phyloP scores from a whole-genome alignment of 2,329 filamentous ascomycete species.

The Dactylellina haptotyla region DNA sequence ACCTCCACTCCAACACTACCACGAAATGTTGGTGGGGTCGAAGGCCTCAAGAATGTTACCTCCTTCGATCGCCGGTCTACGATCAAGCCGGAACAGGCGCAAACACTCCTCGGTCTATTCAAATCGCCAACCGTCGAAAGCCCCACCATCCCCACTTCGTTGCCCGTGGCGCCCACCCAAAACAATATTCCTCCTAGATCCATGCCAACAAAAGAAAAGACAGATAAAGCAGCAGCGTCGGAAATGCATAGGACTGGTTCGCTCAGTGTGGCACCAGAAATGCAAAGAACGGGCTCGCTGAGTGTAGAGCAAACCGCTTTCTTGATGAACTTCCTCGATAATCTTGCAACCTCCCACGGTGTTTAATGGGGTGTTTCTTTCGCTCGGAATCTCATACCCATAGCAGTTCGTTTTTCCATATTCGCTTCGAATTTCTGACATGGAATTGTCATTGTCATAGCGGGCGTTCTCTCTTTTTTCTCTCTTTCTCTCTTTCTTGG shows the following conservation, averaged over 20 bases:
- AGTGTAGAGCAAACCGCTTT: constrained; percentile 44
- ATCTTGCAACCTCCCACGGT: constrained; percentile 45
- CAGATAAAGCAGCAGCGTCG: constrained; percentile 25
- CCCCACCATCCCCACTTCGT: not conserved
- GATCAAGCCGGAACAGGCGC: constrained; percentile 56
- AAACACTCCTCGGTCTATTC: constrained; percentile 57
- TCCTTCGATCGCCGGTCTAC: constrained; percentile 56
- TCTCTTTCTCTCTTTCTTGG: constrained; percentile 4
- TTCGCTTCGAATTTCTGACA: constrained; percentile 11
- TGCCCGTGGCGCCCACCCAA: not conserved
- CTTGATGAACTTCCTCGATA: constrained; percentile 47
- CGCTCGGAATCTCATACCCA: not conserved
- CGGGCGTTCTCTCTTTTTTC: constrained; percentile 33
- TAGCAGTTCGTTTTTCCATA: not conserved
- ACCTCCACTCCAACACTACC: constrained; percentile 5
- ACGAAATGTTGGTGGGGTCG: not conserved
- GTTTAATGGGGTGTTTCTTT: not conserved
- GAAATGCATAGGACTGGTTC: constrained; percentile 31
- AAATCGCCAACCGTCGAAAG: constrained; percentile 42
- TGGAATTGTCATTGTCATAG: constrained; percentile 25
- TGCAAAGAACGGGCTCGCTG: constrained; percentile 31
- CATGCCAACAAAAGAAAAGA: not conserved
- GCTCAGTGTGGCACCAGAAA: constrained; percentile 23
- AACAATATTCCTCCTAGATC: not conserved
- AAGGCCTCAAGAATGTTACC: constrained; percentile 18